Percentiles rank a stretch among this genome's conserved stretches.
These are phyloP conservation scores for Catunica adiposa DNA, from an alignment of 2,329 filamentous ascomycete genomes.

Conservation along the genomic window DNA sequence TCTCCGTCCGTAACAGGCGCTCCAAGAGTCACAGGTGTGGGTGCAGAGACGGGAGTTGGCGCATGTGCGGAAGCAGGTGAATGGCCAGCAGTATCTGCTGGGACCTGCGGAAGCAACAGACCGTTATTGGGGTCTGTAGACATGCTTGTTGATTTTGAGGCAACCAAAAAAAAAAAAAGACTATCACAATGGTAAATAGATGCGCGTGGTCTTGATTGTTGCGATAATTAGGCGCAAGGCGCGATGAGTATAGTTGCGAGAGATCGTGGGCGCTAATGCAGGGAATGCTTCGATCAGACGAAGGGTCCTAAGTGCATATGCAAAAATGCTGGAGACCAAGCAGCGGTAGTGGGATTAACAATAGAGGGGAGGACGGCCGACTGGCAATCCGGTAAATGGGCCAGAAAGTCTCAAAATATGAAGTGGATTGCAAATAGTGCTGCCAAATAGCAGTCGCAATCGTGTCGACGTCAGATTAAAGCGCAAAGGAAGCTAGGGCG, in stretches of 20 bases:
- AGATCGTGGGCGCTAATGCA: background rate
- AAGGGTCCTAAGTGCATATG: background rate
- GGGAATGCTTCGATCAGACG: background rate
- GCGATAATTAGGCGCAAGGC: slow-evolving; percentile 10
- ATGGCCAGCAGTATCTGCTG: slow-evolving; percentile 18
- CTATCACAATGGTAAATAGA: too few species aligned
- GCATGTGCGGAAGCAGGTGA: too few species aligned
- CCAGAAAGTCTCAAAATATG: too few species aligned
- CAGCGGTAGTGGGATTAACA: too few species aligned
- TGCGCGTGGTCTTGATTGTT: too few species aligned
- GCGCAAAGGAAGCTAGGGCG: background rate
- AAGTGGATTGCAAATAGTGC: too few species aligned
- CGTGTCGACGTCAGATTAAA: background rate
- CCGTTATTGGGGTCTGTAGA: slow-evolving; percentile 27
- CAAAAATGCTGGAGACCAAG: too few species aligned
- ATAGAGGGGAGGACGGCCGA: too few species aligned
- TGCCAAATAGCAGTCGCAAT: background rate
- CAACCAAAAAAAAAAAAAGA: background rate
- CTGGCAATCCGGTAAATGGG: too few species aligned
- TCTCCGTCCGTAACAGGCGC: background rate
- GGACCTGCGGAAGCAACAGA: slow-evolving; percentile 20
- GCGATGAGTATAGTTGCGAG: background rate
- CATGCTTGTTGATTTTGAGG: slow-evolving; percentile 25
- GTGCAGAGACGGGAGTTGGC: background rate
- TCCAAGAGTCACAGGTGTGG: background rate